Base-by-base conservation (phyloP, 192 early-diverging fungal species). In the Linderina pennispora region DNA sequence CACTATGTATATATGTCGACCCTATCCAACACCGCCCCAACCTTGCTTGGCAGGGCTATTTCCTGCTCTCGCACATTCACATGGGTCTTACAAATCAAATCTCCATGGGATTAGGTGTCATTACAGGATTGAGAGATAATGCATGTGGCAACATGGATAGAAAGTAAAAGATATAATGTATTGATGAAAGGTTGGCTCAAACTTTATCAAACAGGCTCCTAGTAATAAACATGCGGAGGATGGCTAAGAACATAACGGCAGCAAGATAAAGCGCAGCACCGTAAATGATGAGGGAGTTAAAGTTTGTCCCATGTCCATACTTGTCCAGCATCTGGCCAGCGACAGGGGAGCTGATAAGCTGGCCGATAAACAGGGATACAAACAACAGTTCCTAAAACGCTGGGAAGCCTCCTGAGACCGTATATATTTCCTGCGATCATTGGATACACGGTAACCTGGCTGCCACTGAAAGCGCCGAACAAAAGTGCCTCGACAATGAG, bases 251-350 rank as follows among this genome's bases (percentile, higher is more conserved):
- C 1, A 50, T 11, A 14, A 43, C 44, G 11, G 52, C 56, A 1
- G 53, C 15, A 10, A 21, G 34, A 23, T 59, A 47, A 25, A 59
- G 54, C 14, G 54, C 32, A 3, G 47, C 64, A 8, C 38, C 53
- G 19, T 54, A 66, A 6, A 60, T 18, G 21, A 67, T 67, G 15
- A 55, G 13, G 21, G 50, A 31, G 18, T 40, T 51, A 25, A 41
- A 55, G 35, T 59, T 28, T 9, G 53, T 47, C 2, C 56, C 53
- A 32, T 61, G 56, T 0, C 63, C 63, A 37, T 59, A 58, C 22
- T 55, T 66, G 37, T 66, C 63, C 5, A 66, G 39, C 16, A 66
- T n/a, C 1, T 28, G 41, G 0, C 55, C 63, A 0, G 36, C 55
- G 1, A 50, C 46, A 8, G 56, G 63, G 16, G 56, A 44, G 21